Evolutionary conservation across 148 eudicot species (phyloP), one percentile per base, ranked within the genome.

Genomic region (Camellia japonica): DNA sequence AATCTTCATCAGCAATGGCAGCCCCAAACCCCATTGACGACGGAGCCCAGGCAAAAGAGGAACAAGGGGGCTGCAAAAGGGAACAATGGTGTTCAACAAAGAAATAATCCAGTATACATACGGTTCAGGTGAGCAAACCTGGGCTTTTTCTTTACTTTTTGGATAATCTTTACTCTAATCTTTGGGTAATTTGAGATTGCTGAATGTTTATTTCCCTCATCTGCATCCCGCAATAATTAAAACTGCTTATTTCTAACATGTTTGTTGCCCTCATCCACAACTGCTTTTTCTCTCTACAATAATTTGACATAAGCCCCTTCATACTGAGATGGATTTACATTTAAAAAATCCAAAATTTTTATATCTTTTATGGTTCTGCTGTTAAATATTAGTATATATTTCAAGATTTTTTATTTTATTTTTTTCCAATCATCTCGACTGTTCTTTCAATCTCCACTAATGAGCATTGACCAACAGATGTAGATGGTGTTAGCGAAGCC

Each of bases 221-320:
- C 68, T 43, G 55, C 30, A 38, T 73, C 7, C 63, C 15, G 2
- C 47, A 23, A 30, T 73, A 4, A 52, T 54, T 52, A 13, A 7
- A 71, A 51, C 43, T 72, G 75, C 75, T 19, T 41, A 44, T 44
- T 16, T 20, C 6, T 70, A n/a, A 69, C 73, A 44, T 62, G 38
- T 61, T 42, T 58, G 13, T 77, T 54, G 67, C 44, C 23, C 23
- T 23, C 23, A 23, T 46, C 62, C 47, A 12, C 65, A 59, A 38
- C 11, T 8, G 75, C 58, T 47, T 66, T 70, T 75, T 49, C 76
- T 52, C 23, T 72, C 67, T 85, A 77, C 95, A 97, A 98, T 86
- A 97, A n/a, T 11, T 4, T 54, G 8, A 54, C 58, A 67, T 12
- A 38, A 38, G 70, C 18, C 10, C 23, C 3, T n/a, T n/a, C n/a